phyloP scores from a whole-genome alignment of 202 grass and related monocot species.

The Musa balbisiana region DNA sequence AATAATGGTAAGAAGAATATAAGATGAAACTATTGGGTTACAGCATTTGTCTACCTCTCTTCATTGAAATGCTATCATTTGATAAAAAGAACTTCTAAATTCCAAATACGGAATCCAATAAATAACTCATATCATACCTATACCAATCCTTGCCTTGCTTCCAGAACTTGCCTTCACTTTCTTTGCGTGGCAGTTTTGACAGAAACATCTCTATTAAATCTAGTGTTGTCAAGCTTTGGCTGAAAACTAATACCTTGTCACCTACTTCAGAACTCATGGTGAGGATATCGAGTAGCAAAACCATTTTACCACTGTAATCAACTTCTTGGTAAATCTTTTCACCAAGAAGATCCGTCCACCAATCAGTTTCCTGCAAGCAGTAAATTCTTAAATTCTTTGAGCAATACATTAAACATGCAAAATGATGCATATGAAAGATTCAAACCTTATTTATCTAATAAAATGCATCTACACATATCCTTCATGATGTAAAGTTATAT shows the following conservation, averaged over 20 bases:
- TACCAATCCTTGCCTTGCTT: constrained; percentile 99
- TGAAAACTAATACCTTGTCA: constrained; percentile 90
- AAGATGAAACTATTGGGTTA: too few species aligned
- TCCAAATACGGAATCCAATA: background rate
- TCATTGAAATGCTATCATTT: background rate
- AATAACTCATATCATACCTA: constrained; percentile 42
- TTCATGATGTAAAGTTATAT: too few species aligned
- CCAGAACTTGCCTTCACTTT: constrained; percentile 69
- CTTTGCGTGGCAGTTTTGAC: constrained; percentile 67
- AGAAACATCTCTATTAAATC: constrained; percentile 89
- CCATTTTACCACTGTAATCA: constrained; percentile 95
- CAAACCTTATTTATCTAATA: too few species aligned
- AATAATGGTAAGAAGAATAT: too few species aligned
- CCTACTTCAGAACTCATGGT: constrained; percentile 64
- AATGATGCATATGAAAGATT: background rate
- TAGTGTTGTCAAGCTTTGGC: constrained; percentile 85
- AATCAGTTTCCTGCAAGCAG: constrained; percentile 51
- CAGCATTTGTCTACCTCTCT: background rate
- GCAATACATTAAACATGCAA: background rate
- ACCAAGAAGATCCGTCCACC: constrained; percentile 80
- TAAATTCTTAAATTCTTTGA: background rate
- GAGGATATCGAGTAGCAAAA: constrained; percentile 85
- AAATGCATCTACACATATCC: too few species aligned
- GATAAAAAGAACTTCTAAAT: background rate
- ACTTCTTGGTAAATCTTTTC: constrained; percentile 60